Evolutionary conservation across 306 rosid species (phyloP), one percentile per base, ranked within the genome.

Genomic region (Argentina anserina): DNA sequence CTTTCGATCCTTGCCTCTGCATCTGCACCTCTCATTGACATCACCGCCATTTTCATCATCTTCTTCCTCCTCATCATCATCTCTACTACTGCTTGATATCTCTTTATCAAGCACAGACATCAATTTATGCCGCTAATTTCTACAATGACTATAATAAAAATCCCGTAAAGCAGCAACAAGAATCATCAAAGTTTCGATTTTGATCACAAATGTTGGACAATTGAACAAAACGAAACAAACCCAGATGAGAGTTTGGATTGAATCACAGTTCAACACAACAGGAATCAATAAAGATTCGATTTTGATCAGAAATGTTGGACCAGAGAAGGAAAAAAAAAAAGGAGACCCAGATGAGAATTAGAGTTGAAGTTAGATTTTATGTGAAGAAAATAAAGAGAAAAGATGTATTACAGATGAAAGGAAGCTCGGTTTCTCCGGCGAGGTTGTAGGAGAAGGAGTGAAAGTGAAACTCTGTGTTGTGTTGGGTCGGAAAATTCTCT

Each of bases 101-200:
- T 81, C 90, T 62, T 80, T 58, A 40, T 69, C 81, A 77, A 84
- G 49, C 71, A 69, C 79, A 81, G 96, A 86, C 90, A 88, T 90
- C 75, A 72, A 79, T 28, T 65, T 29, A 6, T 40, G 25, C 43
- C 67, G 26, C 41, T 13, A 55, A 28, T 9, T 40, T 49, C 25
- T 39, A 52, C 11, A 41, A 29, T 18, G 14, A 14, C 36, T 47
- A 23, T 41, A 59, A 17, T 28, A 37, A 26, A n/a, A 67, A 23
- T 9, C 66, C 63, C 78, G 58, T 42, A 55, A 28, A 37, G 49
- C 8, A 53, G 25, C 47, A 41, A 31, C 4, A 62, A 40, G 61
- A 40, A 65, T 39, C 70, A 69, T 41, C 25, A 58, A 58, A 58
- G 64, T 3, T 40, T 9, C 34, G 56, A 58, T 12, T 18, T 46